Base-by-base conservation (phyloP, 1,284 basidiomycete genomes). In the Puccinia hordei region DNA sequence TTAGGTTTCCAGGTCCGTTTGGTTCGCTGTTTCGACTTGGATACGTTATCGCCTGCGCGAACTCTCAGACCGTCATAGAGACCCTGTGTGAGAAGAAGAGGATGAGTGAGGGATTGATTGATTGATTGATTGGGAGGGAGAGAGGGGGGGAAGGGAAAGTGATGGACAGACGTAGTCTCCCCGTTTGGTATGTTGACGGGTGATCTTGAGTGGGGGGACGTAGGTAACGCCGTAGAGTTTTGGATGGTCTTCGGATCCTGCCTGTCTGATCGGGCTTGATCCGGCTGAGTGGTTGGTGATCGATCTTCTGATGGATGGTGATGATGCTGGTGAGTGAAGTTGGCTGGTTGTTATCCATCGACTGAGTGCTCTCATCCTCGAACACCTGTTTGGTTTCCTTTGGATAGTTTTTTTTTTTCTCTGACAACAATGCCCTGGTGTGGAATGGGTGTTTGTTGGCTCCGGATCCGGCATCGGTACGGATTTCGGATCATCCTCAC, bases 1-100 rank as follows among this genome's bases (percentile, higher is more conserved):
- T 97, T 97, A 33, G 94, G 93, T 35, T 93, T 87, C 94, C 94
- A 97, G 63, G 90, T 90, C 63, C 94, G 88, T 72, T 92, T 91
- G n/a, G 95, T 95, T 87, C 95, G 95, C 85, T 92, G 90, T 85
- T 92, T 91, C 30, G 94, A 96, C 86, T 78, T 69, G 0, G 94
- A 93, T 73, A 95, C 92, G 85, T 92, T 95, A 88, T 96, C 95
- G 53, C 94, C 94, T 82, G 90, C 91, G 83, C 90, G 91, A 82
- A 91, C 92, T 73, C 87, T 89, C 85, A 91, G 91, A 22, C 92
- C 92, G 81, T 93, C 92, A 85, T 92, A 93, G 0, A 94, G 90
- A 75, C 83, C 83, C 9, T 73, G 41, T 10, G 4, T 49, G 46
- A 10, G 3, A 10, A 38, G 66, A 49, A 27, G 8, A 51, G 2